These are phyloP conservation scores for Chamaenerion angustifolium DNA, from an alignment of 345 rosid species.

Conservation along the genomic window DNA sequence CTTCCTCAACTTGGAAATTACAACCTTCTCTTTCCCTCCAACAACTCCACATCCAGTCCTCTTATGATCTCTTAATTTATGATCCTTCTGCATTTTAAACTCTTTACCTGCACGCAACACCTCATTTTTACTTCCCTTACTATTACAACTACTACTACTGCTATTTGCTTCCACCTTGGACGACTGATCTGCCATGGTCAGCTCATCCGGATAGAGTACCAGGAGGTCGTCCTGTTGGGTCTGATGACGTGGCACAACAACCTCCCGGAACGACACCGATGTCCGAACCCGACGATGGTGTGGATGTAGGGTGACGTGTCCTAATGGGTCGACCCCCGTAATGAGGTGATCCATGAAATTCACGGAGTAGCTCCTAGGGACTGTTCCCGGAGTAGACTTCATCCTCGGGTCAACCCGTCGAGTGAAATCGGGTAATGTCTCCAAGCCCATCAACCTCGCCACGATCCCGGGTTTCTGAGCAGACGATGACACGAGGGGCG, in stretches of 20 bases:
- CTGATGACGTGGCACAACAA: slow-evolving; percentile 7
- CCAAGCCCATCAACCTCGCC: slow-evolving; percentile 82
- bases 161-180: too few relatives aligned
- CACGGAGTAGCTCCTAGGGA: slow-evolving; percentile 66
- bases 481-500: slow-evolving; percentile 7
- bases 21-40: too few relatives aligned
- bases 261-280: slow-evolving; percentile 72
- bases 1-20: too few relatives aligned
- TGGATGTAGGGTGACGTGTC: slow-evolving; percentile 32
- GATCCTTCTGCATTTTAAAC: too few relatives aligned
- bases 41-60: too few relatives aligned
- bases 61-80: too few relatives aligned
- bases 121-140: too few relatives aligned
- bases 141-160: too few relatives aligned
- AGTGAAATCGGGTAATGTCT: slow-evolving; percentile 29
- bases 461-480: slow-evolving; percentile 39
- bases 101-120: too few relatives aligned
- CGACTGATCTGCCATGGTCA: neutral
- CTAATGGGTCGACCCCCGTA: too few relatives aligned
- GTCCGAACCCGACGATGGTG: slow-evolving; percentile 48
- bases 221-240: slow-evolving; percentile 15
- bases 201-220: slow-evolving; percentile 32
- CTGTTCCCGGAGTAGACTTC: slow-evolving; percentile 12
- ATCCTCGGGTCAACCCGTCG: slow-evolving; percentile 24
- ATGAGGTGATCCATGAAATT: slow-evolving; percentile 62